phyloP scores from a whole-genome alignment of 73 alveolate genomes.

The Paramecium pentaurelia region DNA sequence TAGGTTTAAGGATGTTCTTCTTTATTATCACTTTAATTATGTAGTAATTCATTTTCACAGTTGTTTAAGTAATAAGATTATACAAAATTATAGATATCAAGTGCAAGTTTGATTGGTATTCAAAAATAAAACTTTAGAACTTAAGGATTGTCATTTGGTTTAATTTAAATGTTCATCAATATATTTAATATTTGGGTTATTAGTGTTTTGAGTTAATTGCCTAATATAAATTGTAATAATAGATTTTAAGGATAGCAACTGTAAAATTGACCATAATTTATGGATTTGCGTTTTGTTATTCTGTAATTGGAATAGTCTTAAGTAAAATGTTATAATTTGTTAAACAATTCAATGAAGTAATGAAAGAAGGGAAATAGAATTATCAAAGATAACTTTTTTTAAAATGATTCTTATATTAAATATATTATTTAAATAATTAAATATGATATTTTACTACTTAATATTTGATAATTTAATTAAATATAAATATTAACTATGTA shows the following conservation, averaged over 20 bases:
- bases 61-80: not conserved
- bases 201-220: not conserved
- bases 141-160: slow-evolving; percentile 15
- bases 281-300: not conserved
- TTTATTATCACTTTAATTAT: not conserved
- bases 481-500: not conserved
- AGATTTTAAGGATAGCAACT: not conserved
- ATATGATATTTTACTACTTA: too few relatives aligned
- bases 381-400: not conserved
- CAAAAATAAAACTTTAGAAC: not conserved
- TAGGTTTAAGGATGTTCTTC: not conserved
- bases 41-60: not conserved
- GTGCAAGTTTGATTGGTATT: not conserved
- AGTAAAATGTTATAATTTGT: not conserved
- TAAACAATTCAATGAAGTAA: not conserved
- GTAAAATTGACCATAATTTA: not conserved
- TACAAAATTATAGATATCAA: not conserved
- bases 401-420: not conserved
- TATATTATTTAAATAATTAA: not conserved
- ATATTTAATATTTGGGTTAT: slow-evolving; percentile 19
- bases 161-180: slow-evolving; percentile 1
- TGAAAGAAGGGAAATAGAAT: not conserved
- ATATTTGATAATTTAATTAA: not conserved
- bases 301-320: not conserved
- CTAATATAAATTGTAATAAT: not conserved